phyloP scores from a whole-genome alignment of 306 rosid genomes.

The Castanea crenata region DNA sequence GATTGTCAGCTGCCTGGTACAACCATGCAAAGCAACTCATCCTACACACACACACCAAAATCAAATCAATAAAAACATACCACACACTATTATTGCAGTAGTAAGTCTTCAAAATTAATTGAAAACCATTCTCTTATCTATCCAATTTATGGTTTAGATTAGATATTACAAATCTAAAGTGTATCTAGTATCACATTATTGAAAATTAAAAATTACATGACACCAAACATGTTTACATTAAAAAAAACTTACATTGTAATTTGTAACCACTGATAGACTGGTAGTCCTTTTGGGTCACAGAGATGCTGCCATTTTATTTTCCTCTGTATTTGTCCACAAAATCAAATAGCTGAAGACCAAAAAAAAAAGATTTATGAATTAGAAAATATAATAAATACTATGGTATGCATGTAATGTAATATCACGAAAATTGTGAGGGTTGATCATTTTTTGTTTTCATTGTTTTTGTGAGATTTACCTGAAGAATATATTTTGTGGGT shows the following conservation, averaged over 20 bases:
- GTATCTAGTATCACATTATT: no score
- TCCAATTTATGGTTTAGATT: no score
- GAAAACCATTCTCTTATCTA: no score
- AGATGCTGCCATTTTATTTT: conserved; percentile 79
- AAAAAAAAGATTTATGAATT: neutral
- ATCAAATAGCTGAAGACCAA: conserved; percentile 64
- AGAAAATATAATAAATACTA: neutral
- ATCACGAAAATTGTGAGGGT: neutral
- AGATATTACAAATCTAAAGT: no score
- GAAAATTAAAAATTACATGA: no score
- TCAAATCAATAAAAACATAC: neutral
- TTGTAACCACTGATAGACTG: conserved; percentile 82
- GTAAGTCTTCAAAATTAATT: no score
- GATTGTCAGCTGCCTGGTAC: conserved; percentile 75
- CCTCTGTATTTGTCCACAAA: conserved; percentile 94
- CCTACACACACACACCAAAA: conserved; percentile 33
- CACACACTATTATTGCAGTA: no score
- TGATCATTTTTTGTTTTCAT: no score
- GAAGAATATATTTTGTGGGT: neutral
- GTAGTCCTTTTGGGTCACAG: conserved; percentile 76
- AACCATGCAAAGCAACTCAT: conserved; percentile 96
- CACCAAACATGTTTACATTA: no score
- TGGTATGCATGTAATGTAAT: neutral
- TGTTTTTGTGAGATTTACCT: neutral
- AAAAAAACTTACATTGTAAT: conserved; percentile 63